Percentiles rank a stretch among this genome's conserved stretches.
Conservation (phyloP, 1,139 yeast genomes). For the Magnusiomyces suaveolens region DNA sequence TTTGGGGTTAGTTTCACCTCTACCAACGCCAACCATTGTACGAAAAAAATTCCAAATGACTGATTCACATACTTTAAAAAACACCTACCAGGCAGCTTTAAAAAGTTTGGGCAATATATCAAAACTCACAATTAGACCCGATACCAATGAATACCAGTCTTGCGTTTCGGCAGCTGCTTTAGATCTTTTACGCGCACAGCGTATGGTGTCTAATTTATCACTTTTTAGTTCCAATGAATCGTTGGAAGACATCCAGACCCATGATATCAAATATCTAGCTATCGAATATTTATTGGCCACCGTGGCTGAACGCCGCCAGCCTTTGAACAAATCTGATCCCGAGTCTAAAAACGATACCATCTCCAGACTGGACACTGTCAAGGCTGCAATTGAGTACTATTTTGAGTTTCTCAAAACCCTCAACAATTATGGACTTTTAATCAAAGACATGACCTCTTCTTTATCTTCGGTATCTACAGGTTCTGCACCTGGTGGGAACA, state of each 20-base stretch:
- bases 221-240: constrained; percentile 54
- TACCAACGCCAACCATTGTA: background rate
- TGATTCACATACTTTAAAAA: background rate
- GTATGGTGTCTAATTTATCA: constrained; percentile 28
- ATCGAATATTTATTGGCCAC: constrained; percentile 43
- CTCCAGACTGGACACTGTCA: constrained; percentile 14
- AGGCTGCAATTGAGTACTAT: constrained; percentile 16
- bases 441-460: background rate
- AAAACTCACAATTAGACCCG: constrained; percentile 3
- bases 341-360: constrained; percentile 4
- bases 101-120: background rate
- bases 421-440: constrained; percentile 11
- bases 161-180: constrained; percentile 16
- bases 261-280: constrained; percentile 44
- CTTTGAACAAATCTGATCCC: background rate
- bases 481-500: background rate
- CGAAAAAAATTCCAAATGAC: background rate
- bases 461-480: background rate
- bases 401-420: constrained; percentile 8
- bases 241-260: constrained; percentile 46
- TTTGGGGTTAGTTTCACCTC: background rate
- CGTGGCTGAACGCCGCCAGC: constrained; percentile 21
- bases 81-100: background rate
- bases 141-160: constrained; percentile 19
- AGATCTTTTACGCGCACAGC: constrained; percentile 18